Base-by-base conservation (phyloP, 2,329 filamentous ascomycete species). In the Paecilomyces sp. region DNA sequence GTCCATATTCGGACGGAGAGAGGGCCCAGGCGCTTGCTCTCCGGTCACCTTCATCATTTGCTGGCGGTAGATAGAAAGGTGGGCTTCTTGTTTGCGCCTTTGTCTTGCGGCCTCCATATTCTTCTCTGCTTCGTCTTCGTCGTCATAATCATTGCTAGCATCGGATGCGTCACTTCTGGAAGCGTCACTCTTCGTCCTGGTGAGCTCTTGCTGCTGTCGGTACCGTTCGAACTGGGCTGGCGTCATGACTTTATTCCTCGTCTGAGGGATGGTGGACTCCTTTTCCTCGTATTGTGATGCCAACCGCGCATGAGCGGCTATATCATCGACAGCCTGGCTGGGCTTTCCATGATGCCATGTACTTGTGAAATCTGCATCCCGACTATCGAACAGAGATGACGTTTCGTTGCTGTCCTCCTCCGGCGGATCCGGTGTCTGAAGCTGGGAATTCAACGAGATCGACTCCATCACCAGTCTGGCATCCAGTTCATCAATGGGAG, bases 31-130 rank as follows among this genome's bases (percentile, higher is more conserved):
- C 3, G 81, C 73, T 24, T 85, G 77, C 66, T 93, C 90, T 55
- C 92, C 92, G 0, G 91, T 95, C 31, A 94, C 89, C 76, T 96
- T 96, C 89, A 93, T 96, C 92, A 96, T 96, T 75, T 94, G 90
- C 73, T 96, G 92, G 60, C 92, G 85, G 73, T 96, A 96, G 1
- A 96, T 88, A 1, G 91, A 84, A 80, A 96, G 88, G 71, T 94
- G 91, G 12, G 92, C 92, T 74, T 96, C 91, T 71, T 96, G 92
- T 79, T 92, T 94, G 68, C 87, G 85, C 63, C 92, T 83, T 71
- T 94, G 90, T 71, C 87, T 89, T 18, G 88, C 85, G 54, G 88
- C 81, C 70, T 90, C 83, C 70, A 82, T 88, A 30, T 86, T 85
- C 69, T 89, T 90, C 68, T 95, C 91, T 0, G 82, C 73, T 63